Conservation (phyloP, 345 rosid genomes). For the Noccaea caerulescens region DNA sequence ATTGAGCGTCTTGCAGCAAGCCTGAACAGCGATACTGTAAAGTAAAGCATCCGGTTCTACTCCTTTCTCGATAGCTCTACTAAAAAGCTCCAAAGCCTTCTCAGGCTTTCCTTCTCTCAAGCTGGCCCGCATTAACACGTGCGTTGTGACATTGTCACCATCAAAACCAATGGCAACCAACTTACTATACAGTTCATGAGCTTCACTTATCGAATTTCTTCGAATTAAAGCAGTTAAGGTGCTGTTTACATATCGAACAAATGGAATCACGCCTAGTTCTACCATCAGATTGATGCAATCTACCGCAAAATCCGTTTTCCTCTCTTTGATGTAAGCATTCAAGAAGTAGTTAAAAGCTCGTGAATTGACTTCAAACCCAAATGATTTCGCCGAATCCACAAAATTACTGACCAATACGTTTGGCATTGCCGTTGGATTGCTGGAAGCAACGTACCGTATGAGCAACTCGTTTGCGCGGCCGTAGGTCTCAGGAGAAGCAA, state of each 20-base stretch:
- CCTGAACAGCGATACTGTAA: constrained; percentile 53
- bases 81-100: constrained; percentile 55
- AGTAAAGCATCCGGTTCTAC: constrained; percentile 53
- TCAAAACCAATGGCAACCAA: constrained; percentile 50
- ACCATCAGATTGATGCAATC: constrained; percentile 55
- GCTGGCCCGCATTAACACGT: constrained; percentile 55
- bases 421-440: constrained; percentile 48
- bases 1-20: constrained; percentile 52
- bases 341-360: constrained; percentile 64
- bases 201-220: constrained; percentile 50
- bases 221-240: constrained; percentile 53
- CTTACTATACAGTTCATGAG: constrained; percentile 53
- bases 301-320: constrained; percentile 48
- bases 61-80: constrained; percentile 55
- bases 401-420: constrained; percentile 48
- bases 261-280: constrained; percentile 49
- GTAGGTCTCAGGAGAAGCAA: constrained; percentile 40
- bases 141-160: constrained; percentile 55
- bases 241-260: constrained; percentile 43
- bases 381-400: constrained; percentile 47
- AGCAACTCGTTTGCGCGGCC: constrained; percentile 52
- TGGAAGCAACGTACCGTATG: constrained; percentile 43
- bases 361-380: constrained; percentile 50
- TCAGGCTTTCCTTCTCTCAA: constrained; percentile 57
- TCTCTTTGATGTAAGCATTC: constrained; percentile 55